Evolutionary conservation across 441 rosid genomes (phyloP), one percentile per base, ranked within the genome.

Genomic region (Populus tomentosa): DNA sequence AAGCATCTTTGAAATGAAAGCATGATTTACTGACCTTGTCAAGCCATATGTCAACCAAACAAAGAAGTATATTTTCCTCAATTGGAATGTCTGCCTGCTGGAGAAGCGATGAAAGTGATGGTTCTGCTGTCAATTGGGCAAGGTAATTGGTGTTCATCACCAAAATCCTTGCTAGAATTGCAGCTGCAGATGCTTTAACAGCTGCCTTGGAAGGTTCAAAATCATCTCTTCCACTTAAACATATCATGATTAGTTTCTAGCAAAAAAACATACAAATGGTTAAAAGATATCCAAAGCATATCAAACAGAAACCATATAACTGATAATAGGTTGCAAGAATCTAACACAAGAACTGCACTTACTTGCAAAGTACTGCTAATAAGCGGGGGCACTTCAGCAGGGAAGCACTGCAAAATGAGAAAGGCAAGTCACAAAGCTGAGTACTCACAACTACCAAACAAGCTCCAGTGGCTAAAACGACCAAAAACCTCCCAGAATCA

Each of bases 21-120:
- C n/a, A 70, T 46, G 63, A 67, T 69, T 70, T 56, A 70, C 91
- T 75, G 75, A 97, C 99, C 98, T 88, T 93, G 90, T 94, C 98
- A 69, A 97, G 95, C 99, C 99, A 97, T 80, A 92, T 79, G 86
- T 97, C 99, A 73, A 89, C 90, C 67, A 97, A 89, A 84, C 92
- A 90, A 76, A 97, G 93, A 82, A 97, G 97, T 80, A 93, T 79
- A 71, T 84, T 93, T 69, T 93, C 98, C 81, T 90, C 92, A 76
- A 88, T 62, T 59, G 86, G 61, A 61, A 84, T 85, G 80, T 98
- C 93, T 42, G 95, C 89, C 82, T 90, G 96, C 89, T 91, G 97
- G 67, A 91, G 88, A 77, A 89, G 86, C 74, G 78, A 75, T 56
- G 88, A 80, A 75, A 97, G 98, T 77, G 98, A 91, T 72, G 96